Percentiles rank a stretch among this genome's conserved stretches.
Evolutionary conservation across 495 filamentous ascomycete species (phyloP).

Genomic region (Trichocladium uniseriatum): DNA sequence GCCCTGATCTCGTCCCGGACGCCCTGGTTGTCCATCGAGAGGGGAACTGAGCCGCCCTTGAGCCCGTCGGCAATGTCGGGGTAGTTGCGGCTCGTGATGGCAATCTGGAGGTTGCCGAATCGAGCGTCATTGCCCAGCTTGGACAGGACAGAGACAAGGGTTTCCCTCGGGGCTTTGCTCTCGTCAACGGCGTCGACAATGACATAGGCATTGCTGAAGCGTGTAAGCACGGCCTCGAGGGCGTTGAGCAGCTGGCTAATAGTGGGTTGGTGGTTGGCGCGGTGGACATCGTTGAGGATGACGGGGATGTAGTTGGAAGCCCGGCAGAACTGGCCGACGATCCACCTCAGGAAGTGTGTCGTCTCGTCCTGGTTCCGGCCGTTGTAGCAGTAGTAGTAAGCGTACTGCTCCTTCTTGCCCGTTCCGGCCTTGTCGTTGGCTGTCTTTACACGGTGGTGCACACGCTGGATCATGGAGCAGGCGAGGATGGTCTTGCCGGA

Average conservation of each 20-base stretch:
- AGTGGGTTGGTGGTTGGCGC: background rate
- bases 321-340: constrained; percentile 25
- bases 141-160: constrained; percentile 14
- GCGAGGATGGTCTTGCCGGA: constrained; percentile 33
- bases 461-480: constrained; percentile 23
- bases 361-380: constrained; percentile 28
- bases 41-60: constrained; percentile 1
- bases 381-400: constrained; percentile 34
- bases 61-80: constrained; percentile 25
- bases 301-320: constrained; percentile 16
- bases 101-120: constrained; percentile 29
- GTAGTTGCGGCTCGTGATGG: constrained; percentile 36
- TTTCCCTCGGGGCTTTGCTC: constrained; percentile 13
- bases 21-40: constrained; percentile 30
- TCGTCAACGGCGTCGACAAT: constrained; percentile 31
- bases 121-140: constrained; percentile 18
- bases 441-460: background rate
- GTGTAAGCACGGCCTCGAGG: constrained; percentile 4
- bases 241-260: constrained; percentile 5
- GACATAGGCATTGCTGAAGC: constrained; percentile 16
- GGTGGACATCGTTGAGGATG: constrained; percentile 5
- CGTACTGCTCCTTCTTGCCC: background rate
- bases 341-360: constrained; percentile 20
- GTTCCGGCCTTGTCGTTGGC: background rate
- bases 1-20: constrained; percentile 29